Percentiles rank a stretch among this genome's conserved stretches.
Conservation (phyloP, 306 rosid species). For the Dryas alaskensis region DNA sequence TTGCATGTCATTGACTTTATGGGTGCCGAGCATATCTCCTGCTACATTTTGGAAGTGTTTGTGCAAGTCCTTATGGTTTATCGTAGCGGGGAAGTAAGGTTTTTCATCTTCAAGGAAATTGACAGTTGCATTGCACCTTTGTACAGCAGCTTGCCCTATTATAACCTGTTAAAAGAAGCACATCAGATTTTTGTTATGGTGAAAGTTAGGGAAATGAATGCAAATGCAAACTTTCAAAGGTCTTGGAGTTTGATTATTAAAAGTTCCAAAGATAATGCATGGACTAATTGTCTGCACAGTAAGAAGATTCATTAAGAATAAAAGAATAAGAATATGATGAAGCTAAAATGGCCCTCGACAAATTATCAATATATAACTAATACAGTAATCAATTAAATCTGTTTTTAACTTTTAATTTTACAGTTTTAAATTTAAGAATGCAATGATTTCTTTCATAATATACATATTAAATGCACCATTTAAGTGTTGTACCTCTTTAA, state of each 20-base stretch:
- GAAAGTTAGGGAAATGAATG: neutral
- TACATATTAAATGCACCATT: constrained; percentile 7
- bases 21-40: constrained; percentile 52
- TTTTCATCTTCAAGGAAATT: constrained; percentile 39
- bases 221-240: neutral
- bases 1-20: constrained; percentile 46
- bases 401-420: no score
- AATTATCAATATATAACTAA: neutral
- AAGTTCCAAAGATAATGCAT: no score
- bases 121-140: constrained; percentile 79
- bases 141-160: constrained; percentile 76
- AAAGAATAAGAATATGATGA: neutral
- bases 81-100: constrained; percentile 53
- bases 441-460: neutral
- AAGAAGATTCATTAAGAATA: neutral
- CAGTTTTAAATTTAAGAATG: neutral
- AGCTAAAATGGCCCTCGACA: neutral
- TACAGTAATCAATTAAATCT: neutral
- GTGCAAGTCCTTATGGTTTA: constrained; percentile 58
- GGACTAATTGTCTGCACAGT: neutral
- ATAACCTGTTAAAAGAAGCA: constrained; percentile 52
- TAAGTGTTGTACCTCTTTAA: constrained; percentile 55
- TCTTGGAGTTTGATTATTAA: neutral
- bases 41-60: constrained; percentile 52
- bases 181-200: constrained; percentile 2